phyloP scores from a whole-genome alignment of 2,329 filamentous ascomycete genomes.

The Diplocarpon rosae region DNA sequence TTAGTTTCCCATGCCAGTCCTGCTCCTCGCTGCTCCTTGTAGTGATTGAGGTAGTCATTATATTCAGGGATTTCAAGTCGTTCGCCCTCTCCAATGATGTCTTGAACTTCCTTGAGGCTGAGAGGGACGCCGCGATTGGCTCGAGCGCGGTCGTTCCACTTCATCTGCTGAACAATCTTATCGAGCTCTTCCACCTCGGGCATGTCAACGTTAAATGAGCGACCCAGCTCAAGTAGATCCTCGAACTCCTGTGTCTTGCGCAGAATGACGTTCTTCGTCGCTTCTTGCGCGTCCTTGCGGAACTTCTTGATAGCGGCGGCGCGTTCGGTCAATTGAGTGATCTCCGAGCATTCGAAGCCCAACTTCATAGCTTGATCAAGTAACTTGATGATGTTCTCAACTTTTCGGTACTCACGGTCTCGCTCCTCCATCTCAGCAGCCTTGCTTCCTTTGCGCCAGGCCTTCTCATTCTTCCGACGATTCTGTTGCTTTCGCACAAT shows the following conservation, averaged over 20 bases:
- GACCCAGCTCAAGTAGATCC: constrained; percentile 81
- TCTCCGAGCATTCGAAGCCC: constrained; percentile 89
- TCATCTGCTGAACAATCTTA: constrained; percentile 69
- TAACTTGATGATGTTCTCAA: constrained; percentile 79
- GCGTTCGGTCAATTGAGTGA: constrained; percentile 73
- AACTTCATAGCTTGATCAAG: constrained; percentile 75
- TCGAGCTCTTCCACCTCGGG: constrained; percentile 78
- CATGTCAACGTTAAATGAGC: constrained; percentile 82
- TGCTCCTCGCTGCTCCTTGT: constrained; percentile 62
- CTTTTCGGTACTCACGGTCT: constrained; percentile 73
- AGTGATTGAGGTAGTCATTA: constrained; percentile 68
- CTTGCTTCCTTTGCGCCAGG: constrained; percentile 66
- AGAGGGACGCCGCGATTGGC: constrained; percentile 52
- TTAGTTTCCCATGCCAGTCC: constrained; percentile 89
- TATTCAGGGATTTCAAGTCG: constrained; percentile 68
- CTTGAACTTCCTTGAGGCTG: constrained; percentile 65
- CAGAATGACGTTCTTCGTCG: constrained; percentile 53
- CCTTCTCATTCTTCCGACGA: constrained; percentile 86
- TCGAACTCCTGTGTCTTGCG: constrained; percentile 68
- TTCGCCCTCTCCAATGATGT: constrained; percentile 66
- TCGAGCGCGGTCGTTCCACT: constrained; percentile 75
- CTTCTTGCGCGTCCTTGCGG: constrained; percentile 61
- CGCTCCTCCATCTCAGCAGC: constrained; percentile 75
- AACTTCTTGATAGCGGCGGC: constrained; percentile 77
- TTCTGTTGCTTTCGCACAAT: constrained; percentile 97